Base-by-base conservation (phyloP, 2,329 filamentous ascomycete genomes). In the Colletotrichum tabaci region DNA sequence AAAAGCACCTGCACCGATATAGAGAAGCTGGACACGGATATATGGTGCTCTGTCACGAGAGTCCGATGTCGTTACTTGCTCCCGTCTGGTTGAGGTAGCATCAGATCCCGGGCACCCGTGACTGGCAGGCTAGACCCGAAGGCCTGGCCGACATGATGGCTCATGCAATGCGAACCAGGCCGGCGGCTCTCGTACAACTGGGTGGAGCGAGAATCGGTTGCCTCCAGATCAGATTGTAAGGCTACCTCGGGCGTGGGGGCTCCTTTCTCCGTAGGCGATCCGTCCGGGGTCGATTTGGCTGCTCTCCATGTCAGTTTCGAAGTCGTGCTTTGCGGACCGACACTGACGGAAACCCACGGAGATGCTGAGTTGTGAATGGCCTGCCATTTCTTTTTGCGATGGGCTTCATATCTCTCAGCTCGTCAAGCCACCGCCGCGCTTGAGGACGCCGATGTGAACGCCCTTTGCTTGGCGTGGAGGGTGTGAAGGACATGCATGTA, bases 101-200 rank as follows among this genome's bases (percentile, higher is more conserved):
- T 44, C 26, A 9, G 66, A 42, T 57, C 30, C 21, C 42, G 50
- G 50, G 10, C 21, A 55, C 13, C 1, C 53, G 30, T 13, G 40
- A 10, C 47, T 30, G 40, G 42, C 12, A 21, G 21, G 13, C 13
- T 26, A 35, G 57, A 23, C 65, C 46, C 57, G 57, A 18, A 61
- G 65, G 65, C 49, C 26, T 56, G 49, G 65, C 65, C 47, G 57
- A 15, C 1, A 55, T 55, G 56, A n/a, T 13, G 26, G 57, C 57
- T 47, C 47, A 62, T 49, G 12, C 38, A 23, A 23, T 44, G n/a
- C 18, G 42, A 15, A 10, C 44, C 30, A 50, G 9, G 66, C 66
- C 46, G 66, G 21, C 40, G 47, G 30, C 49, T 55, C 49, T 55
- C 26, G 13, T 38, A 38, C 52, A 23, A 18, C 53, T 23, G n/a